Conservation (phyloP, 1,139 yeast genomes). For the Candida sojae region DNA sequence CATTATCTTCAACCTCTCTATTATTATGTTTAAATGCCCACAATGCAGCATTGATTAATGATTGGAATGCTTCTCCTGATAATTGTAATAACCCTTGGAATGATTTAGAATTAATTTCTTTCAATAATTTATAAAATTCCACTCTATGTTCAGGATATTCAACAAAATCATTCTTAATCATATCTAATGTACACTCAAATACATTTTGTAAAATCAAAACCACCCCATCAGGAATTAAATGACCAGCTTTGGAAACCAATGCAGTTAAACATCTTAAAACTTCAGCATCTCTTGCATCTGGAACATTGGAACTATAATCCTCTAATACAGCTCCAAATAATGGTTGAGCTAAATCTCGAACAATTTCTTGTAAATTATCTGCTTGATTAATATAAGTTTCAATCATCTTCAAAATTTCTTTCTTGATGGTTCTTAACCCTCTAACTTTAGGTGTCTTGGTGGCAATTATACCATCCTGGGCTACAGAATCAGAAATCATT, state of each 20-base stretch:
- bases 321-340: slow-evolving; percentile 83
- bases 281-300: slow-evolving; percentile 98
- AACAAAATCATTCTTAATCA: slow-evolving; percentile 93
- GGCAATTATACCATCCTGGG: slow-evolving; percentile 79
- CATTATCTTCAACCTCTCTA: slow-evolving; percentile 92
- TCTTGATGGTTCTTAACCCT: slow-evolving; percentile 93
- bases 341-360: slow-evolving; percentile 80
- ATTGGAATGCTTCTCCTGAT: slow-evolving; percentile 90
- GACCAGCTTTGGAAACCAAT: slow-evolving; percentile 83
- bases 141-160: slow-evolving; percentile 98
- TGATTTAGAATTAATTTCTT: slow-evolving; percentile 82
- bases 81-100: slow-evolving; percentile 85
- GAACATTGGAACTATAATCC: slow-evolving; percentile 86
- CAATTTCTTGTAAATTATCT: slow-evolving; percentile 83
- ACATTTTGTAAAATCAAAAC: slow-evolving; percentile 86
- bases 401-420: slow-evolving; percentile 85
- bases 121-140: slow-evolving; percentile 86
- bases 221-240: slow-evolving; percentile 86
- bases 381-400: slow-evolving; percentile 90
- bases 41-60: slow-evolving; percentile 88
- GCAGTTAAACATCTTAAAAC: slow-evolving; percentile 94
- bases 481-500: slow-evolving; percentile 83
- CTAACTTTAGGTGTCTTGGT: slow-evolving; percentile 95
- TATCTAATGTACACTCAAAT: slow-evolving; percentile 89
- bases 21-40: slow-evolving; percentile 99